Percentiles rank a stretch among this genome's conserved stretches.
Conservation (phyloP, 441 rosid species). For the Erodium trifolium region DNA sequence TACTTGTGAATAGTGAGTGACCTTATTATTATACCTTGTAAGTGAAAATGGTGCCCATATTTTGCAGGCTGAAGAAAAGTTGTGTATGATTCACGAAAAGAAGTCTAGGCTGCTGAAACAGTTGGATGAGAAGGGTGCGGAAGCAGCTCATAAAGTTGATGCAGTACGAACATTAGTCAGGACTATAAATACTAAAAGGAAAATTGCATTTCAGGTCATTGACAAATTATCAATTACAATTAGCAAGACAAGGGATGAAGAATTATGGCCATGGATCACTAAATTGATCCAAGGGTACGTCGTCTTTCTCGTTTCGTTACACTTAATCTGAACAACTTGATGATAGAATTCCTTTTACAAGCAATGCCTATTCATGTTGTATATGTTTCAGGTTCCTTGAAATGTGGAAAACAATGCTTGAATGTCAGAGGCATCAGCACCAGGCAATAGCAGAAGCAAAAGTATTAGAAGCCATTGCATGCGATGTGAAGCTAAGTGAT, state of each 20-base stretch:
- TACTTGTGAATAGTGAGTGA: not conserved
- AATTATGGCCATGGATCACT: slow-evolving; percentile 78
- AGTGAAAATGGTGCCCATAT: not conserved
- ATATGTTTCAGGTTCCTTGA: slow-evolving; percentile 44
- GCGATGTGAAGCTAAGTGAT: slow-evolving; percentile 49
- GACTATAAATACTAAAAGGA: slow-evolving; percentile 64
- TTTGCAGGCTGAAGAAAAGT: slow-evolving; percentile 74
- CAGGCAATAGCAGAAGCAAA: slow-evolving; percentile 60
- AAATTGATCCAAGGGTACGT: slow-evolving; percentile 81
- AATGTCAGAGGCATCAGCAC: slow-evolving; percentile 73
- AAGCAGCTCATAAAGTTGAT: slow-evolving; percentile 47
- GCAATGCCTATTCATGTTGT: not conserved
- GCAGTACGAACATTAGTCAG: slow-evolving; percentile 42
- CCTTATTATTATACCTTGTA: not conserved
- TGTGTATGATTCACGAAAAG: slow-evolving; percentile 67
- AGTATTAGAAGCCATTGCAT: slow-evolving; percentile 58
- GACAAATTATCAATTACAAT: slow-evolving; percentile 74
- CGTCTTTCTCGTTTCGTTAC: not conserved
- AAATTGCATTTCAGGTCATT: slow-evolving; percentile 77
- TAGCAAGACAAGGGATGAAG: slow-evolving; percentile 88
- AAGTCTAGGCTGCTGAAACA: slow-evolving; percentile 60
- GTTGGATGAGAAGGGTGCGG: slow-evolving; percentile 74
- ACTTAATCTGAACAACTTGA: not conserved
- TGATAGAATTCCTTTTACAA: too few species aligned
- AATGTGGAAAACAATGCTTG: slow-evolving; percentile 93